Base-by-base conservation (phyloP, 352 stramenopile species). In the Globisporangium apiculatum region DNA sequence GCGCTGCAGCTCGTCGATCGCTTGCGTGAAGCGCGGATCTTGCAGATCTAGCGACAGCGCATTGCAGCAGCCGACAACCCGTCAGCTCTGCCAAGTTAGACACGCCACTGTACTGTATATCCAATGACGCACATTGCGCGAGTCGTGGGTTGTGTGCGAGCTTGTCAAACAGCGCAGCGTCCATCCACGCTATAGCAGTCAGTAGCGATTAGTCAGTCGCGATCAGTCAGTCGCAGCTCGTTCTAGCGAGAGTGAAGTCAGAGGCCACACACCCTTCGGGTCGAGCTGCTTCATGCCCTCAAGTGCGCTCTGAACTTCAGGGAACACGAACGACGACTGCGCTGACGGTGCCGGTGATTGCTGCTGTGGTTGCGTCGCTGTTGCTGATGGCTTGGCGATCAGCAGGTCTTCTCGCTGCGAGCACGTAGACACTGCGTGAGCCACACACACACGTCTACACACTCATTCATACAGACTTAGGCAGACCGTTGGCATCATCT, bases 221-320 rank as follows among this genome's bases (percentile, higher is more conserved):
- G 5, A 36, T 0, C 49, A 17, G 10, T n/a, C 18, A 15, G 45
- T 24, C 18, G 18, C 18, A 24, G 18, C 18, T 17, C 37, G 9
- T 11, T 37, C 2, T 17, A 50, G 37, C 31, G 35, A 12, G 5
- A 14, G 6, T 11, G 7, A 18, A 43, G 14, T 24, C 24, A 42
- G 10, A 31, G 9, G 8, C 10, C 11, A 50, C 35, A 35, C 60
- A 92, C 77, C 75, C 60, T 89, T 87, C 2, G 76, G 67, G 40
- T 89, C 71, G 36, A 89, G 67, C 52, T 87, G 69, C 40, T 78
- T 67, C 66, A 87, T 72, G 54, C 67, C 73, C 58, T 75, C 68
- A 51, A 90, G 69, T 35, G 77, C 83, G 3, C 73, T 67, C 52
- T 93, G 83, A 37, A 93, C 83, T 59, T 93, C 83, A 14, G 83